Conservation (phyloP, 1,284 basidiomycete genomes). For the Tilletiopsis washingtonensis region DNA sequence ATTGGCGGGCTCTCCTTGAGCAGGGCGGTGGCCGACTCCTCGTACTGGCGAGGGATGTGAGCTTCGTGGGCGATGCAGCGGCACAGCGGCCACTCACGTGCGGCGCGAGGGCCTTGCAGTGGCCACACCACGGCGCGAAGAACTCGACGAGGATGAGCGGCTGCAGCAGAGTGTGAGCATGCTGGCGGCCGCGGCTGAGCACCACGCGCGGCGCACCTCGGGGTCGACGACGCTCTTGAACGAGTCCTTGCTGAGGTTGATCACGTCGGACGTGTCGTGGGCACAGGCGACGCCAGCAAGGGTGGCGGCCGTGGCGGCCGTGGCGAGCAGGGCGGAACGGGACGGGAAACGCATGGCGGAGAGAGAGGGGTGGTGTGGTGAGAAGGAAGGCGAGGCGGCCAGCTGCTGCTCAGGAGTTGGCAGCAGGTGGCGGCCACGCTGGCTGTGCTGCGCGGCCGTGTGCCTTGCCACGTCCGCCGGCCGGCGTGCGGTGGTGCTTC, state of each 20-base stretch:
- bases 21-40: constrained; percentile 86
- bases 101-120: constrained; percentile 63
- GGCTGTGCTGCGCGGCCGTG: no score
- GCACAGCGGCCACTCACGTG: constrained; percentile 14
- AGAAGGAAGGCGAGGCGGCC: no score
- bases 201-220: constrained; percentile 41
- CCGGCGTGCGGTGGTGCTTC: no score
- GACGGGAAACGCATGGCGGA: no score
- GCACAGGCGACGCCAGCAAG: neutral
- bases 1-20: constrained; percentile 64
- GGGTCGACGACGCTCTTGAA: constrained; percentile 65
- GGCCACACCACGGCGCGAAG: constrained; percentile 74
- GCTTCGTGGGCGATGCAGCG: constrained; percentile 11
- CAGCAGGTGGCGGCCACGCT: no score
- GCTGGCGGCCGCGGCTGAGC: neutral
- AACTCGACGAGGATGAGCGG: constrained; percentile 87
- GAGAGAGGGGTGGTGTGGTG: no score
- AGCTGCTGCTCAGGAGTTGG: no score
- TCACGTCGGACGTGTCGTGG: constrained; percentile 62
- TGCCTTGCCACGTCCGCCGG: no score
- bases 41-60: constrained; percentile 62
- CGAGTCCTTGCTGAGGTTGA: constrained; percentile 62
- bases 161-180: constrained; percentile 48
- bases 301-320: neutral
- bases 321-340: neutral